These are phyloP conservation scores for Cordia subcordata DNA, from an alignment of 257 asterid genomes.

Conservation along the genomic window DNA sequence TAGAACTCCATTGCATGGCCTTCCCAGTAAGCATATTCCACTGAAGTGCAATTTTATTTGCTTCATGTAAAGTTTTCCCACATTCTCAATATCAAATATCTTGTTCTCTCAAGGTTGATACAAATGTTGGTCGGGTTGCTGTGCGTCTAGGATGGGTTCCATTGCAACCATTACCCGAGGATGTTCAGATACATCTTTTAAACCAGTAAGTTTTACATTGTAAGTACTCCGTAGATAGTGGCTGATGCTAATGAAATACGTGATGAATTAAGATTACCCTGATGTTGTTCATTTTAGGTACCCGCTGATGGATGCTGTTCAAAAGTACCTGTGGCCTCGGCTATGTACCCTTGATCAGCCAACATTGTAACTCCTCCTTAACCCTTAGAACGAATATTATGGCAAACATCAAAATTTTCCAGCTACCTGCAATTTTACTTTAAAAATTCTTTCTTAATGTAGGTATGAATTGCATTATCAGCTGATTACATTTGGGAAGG, in stretches of 20 bases:
- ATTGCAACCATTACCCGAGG: conserved; percentile 45
- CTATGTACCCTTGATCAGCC: conserved; percentile 11
- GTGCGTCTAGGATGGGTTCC: conserved; percentile 78
- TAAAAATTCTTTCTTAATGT: conserved; percentile 13
- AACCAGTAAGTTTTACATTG: conserved; percentile 29
- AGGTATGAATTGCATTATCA: conserved; percentile 57
- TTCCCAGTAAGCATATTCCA: conserved; percentile 47
- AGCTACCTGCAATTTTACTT: conserved; percentile 2
- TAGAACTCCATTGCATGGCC: conserved; percentile 49
- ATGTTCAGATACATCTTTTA: conserved; percentile 43
- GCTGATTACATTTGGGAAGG: conserved; percentile 54
- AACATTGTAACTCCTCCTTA: conserved; percentile 25
- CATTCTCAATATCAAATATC: not conserved
- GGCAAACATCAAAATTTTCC: not conserved
- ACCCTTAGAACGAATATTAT: conserved; percentile 4
- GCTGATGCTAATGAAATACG: not conserved
- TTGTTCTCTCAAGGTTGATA: conserved; percentile 47
- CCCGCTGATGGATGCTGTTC: conserved; percentile 42
- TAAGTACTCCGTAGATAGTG: not conserved
- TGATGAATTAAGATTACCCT: not conserved
- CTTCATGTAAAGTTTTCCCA: not conserved
- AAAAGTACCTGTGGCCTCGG: conserved; percentile 58
- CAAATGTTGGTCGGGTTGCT: conserved; percentile 51
- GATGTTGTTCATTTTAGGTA: conserved; percentile 29
- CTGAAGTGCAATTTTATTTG: not conserved